A percentile compares a stretch with the other conserved stretches of the same genome.
Evolutionary conservation across 345 rosid species (phyloP).

Genomic region (Populus nigra): DNA sequence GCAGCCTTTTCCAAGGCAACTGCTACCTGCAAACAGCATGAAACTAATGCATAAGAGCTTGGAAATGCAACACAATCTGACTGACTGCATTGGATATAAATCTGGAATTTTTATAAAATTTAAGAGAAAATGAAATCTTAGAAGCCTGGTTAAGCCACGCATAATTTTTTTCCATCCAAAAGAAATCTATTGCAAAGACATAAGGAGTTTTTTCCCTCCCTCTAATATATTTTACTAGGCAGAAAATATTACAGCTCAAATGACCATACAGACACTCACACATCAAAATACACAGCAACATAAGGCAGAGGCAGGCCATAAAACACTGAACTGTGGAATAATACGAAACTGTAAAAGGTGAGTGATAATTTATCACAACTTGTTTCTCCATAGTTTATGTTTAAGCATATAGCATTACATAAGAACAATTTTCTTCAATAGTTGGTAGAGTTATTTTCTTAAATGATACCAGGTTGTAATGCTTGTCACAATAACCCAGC

Average conservation of each 20-base stretch:
- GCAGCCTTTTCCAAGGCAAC: slow-evolving; percentile 97
- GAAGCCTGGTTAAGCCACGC: not conserved
- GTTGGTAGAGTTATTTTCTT: not conserved
- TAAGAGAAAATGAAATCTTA: not conserved
- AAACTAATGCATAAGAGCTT: slow-evolving; percentile 2
- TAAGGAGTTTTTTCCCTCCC: not conserved
- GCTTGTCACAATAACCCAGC: not conserved
- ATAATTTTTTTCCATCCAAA: not conserved
- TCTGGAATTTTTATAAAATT: not conserved
- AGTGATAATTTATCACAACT: not conserved
- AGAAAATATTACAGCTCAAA: no score
- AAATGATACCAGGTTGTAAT: not conserved
- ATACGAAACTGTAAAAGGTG: no score
- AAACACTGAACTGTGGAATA: not conserved
- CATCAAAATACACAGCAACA: not conserved
- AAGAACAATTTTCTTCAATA: not conserved
- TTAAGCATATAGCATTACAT: not conserved
- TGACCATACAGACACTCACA: not conserved
- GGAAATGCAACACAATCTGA: not conserved
- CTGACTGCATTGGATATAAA: not conserved
- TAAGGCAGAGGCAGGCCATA: not conserved
- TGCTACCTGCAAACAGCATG: slow-evolving; percentile 60
- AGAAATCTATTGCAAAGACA: not conserved
- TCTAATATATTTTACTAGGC: no score
- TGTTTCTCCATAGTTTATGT: slow-evolving; percentile 1